phyloP scores from a whole-genome alignment of 805 yeast species.

The Candida orba region DNA sequence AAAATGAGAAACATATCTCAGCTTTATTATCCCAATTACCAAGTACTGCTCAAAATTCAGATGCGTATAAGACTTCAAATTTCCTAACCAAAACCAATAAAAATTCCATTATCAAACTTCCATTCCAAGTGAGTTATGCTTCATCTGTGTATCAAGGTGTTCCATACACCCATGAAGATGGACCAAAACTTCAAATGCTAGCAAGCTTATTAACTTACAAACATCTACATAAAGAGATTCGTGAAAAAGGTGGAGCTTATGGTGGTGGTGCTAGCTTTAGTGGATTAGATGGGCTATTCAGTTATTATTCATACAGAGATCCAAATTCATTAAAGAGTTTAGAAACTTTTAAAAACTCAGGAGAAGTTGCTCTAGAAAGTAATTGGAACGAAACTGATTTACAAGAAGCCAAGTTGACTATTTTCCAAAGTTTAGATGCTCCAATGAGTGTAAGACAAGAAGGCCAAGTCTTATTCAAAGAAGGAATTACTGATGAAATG shows the following conservation, averaged over 20 bases:
- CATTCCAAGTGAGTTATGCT: conserved; percentile 84
- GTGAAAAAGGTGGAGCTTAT: conserved; percentile 97
- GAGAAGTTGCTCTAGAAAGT: conserved; percentile 39
- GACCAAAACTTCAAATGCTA: conserved; percentile 78
- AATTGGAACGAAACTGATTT: conserved; percentile 57
- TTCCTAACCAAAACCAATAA: conserved; percentile 14
- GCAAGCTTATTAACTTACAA: conserved; percentile 77
- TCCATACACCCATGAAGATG: conserved; percentile 60
- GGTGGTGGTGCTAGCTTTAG: conserved; percentile 91
- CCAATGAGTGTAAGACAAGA: conserved; percentile 78
- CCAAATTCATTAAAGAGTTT: conserved; percentile 77
- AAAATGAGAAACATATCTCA: conserved; percentile 25
- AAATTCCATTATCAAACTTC: conserved; percentile 56
- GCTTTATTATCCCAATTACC: conserved; percentile 25
- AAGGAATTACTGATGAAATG: conserved; percentile 70
- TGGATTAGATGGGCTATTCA: conserved; percentile 71
- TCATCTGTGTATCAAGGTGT: conserved; percentile 64
- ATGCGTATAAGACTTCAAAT: conserved; percentile 6
- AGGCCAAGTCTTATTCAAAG: conserved; percentile 58
- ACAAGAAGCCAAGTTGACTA: conserved; percentile 83
- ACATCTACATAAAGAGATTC: conserved; percentile 77
- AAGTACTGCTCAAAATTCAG: conserved; percentile 1
- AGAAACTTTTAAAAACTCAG: conserved; percentile 47
- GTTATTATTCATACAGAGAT: conserved; percentile 88
- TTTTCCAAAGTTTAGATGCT: conserved; percentile 88